Evolutionary conservation across 1,284 basidiomycete species (phyloP).

Genomic region (Porogramme epimiltina): DNA sequence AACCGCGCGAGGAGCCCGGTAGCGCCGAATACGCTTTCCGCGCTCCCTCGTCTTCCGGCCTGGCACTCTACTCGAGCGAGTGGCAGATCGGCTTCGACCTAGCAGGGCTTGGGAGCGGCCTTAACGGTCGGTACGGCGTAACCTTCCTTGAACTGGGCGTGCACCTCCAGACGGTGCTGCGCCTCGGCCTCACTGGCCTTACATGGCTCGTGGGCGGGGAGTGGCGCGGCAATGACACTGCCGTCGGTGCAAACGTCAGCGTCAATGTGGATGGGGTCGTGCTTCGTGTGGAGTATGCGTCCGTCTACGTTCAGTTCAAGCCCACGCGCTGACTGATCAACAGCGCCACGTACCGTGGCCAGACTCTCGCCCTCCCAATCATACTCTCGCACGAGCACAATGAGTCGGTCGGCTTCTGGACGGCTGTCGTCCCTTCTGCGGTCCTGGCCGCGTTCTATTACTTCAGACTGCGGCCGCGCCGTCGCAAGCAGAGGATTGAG

Average conservation of each 20-base stretch:
- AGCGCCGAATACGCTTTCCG: slow-evolving; percentile 13
- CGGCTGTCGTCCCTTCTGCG: slow-evolving; percentile 35
- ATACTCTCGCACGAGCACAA: slow-evolving; percentile 34
- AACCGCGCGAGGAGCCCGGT: slow-evolving; percentile 9
- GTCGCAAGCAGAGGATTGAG: slow-evolving; percentile 32
- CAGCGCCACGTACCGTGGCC: slow-evolving; percentile 37
- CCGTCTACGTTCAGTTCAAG: slow-evolving; percentile 5
- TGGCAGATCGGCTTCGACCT: slow-evolving; percentile 33
- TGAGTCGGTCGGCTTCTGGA: slow-evolving; percentile 31
- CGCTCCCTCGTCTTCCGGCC: slow-evolving; percentile 32
- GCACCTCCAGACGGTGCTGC: slow-evolving; percentile 25
- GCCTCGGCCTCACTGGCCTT: slow-evolving; percentile 27
- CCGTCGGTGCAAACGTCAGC: slow-evolving; percentile 33
- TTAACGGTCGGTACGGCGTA: slow-evolving; percentile 35
- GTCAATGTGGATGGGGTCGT: slow-evolving; percentile 33
- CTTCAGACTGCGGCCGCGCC: slow-evolving; percentile 35
- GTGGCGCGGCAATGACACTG: slow-evolving; percentile 29
- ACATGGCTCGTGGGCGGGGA: slow-evolving; percentile 30
- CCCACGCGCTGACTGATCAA: slow-evolving; percentile 4
- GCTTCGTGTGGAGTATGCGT: slow-evolving; percentile 37
- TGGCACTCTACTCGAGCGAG: slow-evolving; percentile 28
- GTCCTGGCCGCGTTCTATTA: slow-evolving; percentile 35
- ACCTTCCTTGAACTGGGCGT: slow-evolving; percentile 32
- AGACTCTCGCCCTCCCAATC: slow-evolving; percentile 37
- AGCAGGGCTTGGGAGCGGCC: slow-evolving; percentile 26